Conservation (phyloP, 2,329 filamentous ascomycete species). For the Aphanocladium album region DNA sequence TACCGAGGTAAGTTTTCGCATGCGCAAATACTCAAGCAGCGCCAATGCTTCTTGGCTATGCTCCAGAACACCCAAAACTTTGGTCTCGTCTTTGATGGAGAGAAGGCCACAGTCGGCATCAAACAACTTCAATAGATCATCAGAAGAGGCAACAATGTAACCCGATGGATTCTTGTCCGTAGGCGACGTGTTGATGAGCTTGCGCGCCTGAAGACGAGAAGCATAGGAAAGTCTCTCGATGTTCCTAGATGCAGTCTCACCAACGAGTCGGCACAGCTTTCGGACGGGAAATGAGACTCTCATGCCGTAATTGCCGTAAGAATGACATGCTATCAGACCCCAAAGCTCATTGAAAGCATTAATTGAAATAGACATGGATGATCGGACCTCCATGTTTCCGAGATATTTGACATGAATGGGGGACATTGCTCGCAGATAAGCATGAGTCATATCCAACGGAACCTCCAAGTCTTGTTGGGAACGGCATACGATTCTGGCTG, state of each 20-base stretch:
- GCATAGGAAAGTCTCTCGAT: constrained; percentile 85
- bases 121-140: constrained; percentile 78
- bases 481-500: constrained; percentile 76
- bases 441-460: constrained; percentile 77
- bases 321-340: constrained; percentile 83
- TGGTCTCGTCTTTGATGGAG: constrained; percentile 83
- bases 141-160: constrained; percentile 85
- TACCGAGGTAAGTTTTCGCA: constrained; percentile 70
- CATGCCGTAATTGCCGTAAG: constrained; percentile 74
- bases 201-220: constrained; percentile 76
- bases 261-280: constrained; percentile 85
- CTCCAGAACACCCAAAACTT: constrained; percentile 69
- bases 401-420: constrained; percentile 87
- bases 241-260: constrained; percentile 79
- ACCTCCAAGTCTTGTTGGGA: constrained; percentile 65
- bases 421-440: constrained; percentile 83
- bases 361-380: constrained; percentile 91
- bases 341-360: constrained; percentile 81
- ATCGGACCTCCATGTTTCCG: constrained; percentile 83
- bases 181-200: constrained; percentile 80
- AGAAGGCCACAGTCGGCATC: constrained; percentile 82
- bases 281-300: constrained; percentile 87
- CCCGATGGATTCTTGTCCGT: constrained; percentile 78
- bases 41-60: constrained; percentile 79
- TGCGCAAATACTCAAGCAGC: constrained; percentile 76